Percentiles rank a stretch among this genome's conserved stretches.
These are phyloP conservation scores for Perkinsus marinus DNA, from an alignment of 169 alveolate species.

Conservation along the genomic window DNA sequence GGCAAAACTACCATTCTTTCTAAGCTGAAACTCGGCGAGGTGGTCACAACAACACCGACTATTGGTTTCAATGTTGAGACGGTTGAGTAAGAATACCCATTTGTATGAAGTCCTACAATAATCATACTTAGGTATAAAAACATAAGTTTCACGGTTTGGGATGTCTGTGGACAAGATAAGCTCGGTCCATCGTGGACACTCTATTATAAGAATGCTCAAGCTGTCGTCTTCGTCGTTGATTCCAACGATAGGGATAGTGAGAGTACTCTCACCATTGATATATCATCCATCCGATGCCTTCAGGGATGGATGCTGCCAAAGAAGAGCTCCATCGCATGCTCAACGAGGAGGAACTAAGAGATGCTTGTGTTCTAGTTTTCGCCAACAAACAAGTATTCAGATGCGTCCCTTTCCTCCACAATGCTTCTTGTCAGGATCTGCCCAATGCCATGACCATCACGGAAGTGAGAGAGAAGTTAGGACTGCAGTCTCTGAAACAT, in stretches of 20 bases:
- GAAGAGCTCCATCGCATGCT: constrained; percentile 48
- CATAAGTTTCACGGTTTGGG: constrained; percentile 87
- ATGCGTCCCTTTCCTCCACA: background rate
- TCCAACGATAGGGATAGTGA: constrained; percentile 87
- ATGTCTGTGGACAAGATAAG: constrained; percentile 91
- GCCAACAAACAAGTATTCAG: constrained; percentile 78
- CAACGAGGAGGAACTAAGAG: constrained; percentile 83
- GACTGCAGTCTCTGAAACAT: constrained; percentile 70
- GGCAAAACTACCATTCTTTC: constrained; percentile 92
- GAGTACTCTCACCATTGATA: constrained; percentile 70
- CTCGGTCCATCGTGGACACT: constrained; percentile 53
- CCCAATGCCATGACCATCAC: constrained; percentile 92
- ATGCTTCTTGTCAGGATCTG: constrained; percentile 65
- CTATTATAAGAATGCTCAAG: constrained; percentile 87
- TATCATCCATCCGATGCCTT: background rate
- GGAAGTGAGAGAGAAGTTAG: constrained; percentile 88
- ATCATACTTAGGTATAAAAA: constrained; percentile 63
- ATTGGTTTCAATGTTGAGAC: constrained; percentile 88
- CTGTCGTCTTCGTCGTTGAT: constrained; percentile 91
- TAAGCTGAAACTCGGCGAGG: constrained; percentile 84
- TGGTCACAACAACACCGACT: constrained; percentile 89
- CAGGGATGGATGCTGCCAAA: constrained; percentile 23
- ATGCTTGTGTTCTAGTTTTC: constrained; percentile 87
- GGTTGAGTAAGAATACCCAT: constrained; percentile 43
- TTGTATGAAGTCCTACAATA: too few species aligned